phyloP scores from a whole-genome alignment of 228 moss, liverwort and hornwort genomes.

The Sphagnum fallax region DNA sequence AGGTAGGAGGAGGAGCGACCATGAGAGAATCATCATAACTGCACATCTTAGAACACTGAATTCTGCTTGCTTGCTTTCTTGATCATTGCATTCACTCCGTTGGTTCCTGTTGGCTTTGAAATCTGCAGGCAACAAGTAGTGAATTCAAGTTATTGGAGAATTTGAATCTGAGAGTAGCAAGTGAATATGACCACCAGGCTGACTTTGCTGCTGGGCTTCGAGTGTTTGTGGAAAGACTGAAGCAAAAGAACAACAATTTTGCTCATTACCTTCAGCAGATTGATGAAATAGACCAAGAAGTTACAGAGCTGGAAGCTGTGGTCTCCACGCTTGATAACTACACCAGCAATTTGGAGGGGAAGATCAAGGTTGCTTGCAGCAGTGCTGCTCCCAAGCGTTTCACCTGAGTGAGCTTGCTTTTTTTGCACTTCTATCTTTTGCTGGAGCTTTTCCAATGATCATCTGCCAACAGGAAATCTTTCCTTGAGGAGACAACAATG shows the following conservation, averaged over 20 bases:
- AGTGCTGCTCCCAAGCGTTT: slow-evolving; percentile 18
- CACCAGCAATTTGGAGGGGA: slow-evolving; percentile 57
- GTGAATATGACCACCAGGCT: slow-evolving; percentile 70
- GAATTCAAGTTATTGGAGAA: slow-evolving; percentile 67
- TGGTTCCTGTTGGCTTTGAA: not conserved
- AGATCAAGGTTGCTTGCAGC: slow-evolving; percentile 43
- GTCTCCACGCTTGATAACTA: slow-evolving; percentile 76
- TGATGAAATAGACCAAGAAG: slow-evolving; percentile 72
- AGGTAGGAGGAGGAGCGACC: not conserved
- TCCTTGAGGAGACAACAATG: too few species aligned
- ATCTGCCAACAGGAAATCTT: too few species aligned
- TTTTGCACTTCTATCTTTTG: not conserved
- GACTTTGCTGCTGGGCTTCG: slow-evolving; percentile 74
- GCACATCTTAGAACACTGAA: not conserved
- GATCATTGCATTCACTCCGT: not conserved
- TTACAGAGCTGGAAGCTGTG: slow-evolving; percentile 76
- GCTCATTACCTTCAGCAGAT: slow-evolving; percentile 45
- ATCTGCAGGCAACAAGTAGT: slow-evolving; percentile 48
- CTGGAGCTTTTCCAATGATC: too few species aligned
- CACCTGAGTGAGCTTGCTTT: slow-evolving; percentile 2
- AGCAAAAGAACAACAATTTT: slow-evolving; percentile 63
- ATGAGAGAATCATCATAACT: not conserved
- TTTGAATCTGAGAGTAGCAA: slow-evolving; percentile 73
- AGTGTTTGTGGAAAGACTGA: slow-evolving; percentile 68
- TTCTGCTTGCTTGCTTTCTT: not conserved